Conservation (phyloP, 2,329 filamentous ascomycete genomes). For the Aspergillus niger region DNA sequence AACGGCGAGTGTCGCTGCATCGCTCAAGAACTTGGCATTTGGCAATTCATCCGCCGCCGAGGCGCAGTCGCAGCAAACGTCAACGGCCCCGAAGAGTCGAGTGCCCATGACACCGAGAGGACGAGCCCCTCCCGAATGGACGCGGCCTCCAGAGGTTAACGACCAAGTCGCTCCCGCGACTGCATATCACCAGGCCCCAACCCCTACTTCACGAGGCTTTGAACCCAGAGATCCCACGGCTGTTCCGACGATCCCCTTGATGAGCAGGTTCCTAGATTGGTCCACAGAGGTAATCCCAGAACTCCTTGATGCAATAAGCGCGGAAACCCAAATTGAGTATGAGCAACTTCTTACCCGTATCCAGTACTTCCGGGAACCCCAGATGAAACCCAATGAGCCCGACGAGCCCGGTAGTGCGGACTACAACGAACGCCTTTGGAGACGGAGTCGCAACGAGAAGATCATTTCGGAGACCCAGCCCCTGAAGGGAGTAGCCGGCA, state of each 20-base stretch:
- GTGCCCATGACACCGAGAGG: constrained; percentile 50
- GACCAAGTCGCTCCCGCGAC: constrained; percentile 67
- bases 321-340: constrained; percentile 13
- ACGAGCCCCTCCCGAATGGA: constrained; percentile 60
- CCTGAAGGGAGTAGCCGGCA: constrained; percentile 83
- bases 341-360: constrained; percentile 32
- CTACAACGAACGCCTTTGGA: constrained; percentile 94
- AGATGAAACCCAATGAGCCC: constrained; percentile 95
- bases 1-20: constrained; percentile 66
- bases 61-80: constrained; percentile 28
- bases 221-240: constrained; percentile 61
- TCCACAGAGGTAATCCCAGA: constrained; percentile 68
- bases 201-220: constrained; percentile 79
- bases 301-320: constrained; percentile 19
- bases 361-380: constrained; percentile 91
- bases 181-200: constrained; percentile 73
- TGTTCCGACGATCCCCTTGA: constrained; percentile 69
- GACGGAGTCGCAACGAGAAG: constrained; percentile 85
- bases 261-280: constrained; percentile 88
- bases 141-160: constrained; percentile 71
- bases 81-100: constrained; percentile 35
- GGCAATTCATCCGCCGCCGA: constrained; percentile 47
- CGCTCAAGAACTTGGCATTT: constrained; percentile 62
- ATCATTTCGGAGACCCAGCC: constrained; percentile 93
- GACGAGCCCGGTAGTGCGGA: constrained; percentile 95